phyloP scores from a whole-genome alignment of 225 moss, liverwort and hornwort species.

The Ulota crispa region DNA sequence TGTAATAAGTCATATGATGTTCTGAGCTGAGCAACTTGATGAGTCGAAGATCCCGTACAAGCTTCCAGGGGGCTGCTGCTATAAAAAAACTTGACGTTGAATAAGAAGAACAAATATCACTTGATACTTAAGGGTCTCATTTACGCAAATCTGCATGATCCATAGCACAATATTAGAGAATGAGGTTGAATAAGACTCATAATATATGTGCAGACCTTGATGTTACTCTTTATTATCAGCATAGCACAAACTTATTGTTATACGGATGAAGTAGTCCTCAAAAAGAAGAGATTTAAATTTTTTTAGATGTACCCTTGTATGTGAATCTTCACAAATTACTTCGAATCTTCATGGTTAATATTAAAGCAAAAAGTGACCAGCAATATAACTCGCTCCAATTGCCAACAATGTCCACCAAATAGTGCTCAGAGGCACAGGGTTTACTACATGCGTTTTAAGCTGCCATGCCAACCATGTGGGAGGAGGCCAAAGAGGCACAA shows the following conservation, averaged over 20 bases:
- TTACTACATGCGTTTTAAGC: background rate
- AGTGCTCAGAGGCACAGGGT: background rate
- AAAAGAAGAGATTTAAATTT: background rate
- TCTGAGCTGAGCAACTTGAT: background rate
- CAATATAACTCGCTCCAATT: background rate
- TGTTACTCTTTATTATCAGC: background rate
- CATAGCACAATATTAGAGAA: conserved; percentile 31
- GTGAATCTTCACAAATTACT: background rate
- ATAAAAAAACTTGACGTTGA: conserved; percentile 6
- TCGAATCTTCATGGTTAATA: background rate
- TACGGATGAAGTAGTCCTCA: background rate
- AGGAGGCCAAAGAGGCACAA: background rate
- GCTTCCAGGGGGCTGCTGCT: conserved; percentile 12
- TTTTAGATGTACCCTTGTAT: background rate
- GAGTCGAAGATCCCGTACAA: background rate
- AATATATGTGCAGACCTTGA: background rate
- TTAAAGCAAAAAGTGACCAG: background rate
- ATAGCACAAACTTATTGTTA: background rate
- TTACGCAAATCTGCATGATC: conserved; percentile 42
- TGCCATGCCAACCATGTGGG: background rate
- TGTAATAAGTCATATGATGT: background rate
- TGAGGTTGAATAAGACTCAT: background rate
- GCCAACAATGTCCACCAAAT: background rate
- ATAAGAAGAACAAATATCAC: conserved; percentile 10
- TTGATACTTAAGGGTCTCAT: background rate